Base-by-base conservation (phyloP, 2,329 filamentous ascomycete species). In the Tympanopsis confertula region DNA sequence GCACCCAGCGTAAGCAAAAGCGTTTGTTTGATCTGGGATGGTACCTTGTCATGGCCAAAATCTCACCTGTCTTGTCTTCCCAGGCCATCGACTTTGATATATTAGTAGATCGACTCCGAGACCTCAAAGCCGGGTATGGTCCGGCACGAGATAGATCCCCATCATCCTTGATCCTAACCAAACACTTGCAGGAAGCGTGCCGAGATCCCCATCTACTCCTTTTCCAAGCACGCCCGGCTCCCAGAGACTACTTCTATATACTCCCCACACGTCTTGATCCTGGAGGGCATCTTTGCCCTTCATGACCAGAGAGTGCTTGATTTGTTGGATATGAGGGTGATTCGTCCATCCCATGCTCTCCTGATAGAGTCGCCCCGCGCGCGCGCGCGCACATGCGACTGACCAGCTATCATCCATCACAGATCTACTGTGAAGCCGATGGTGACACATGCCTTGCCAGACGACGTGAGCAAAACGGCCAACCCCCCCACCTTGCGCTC, bases 401-500 rank as follows among this genome's bases (percentile, higher is more conserved):
- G n/a, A 32, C 10, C 19, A n/a, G 15, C 12, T n/a, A n/a, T n/a
- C n/a, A n/a, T n/a, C n/a, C n/a, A 36, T 22, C 12, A 17, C 39
- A 74, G 82, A 93, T 98, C 38, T 98, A 94, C 56, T 93, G 91
- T 42, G 91, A 96, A 59, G 93, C 91, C 29, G 91, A 98, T 58
- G 81, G 83, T 44, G 91, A 98, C 58, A 83, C 93, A 2, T 98
- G 91, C 54, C 69, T 98, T 35, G 89, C 88, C 19, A 71, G 89
- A 59, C 71, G 89, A 73, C 77, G 86, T 93, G 63, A 56, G 79
- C n/a, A 7, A 7, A 10, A n/a, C 7, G 22, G 22, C 22, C 22
- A n/a, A 26, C 22, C 22, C 22, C 7, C 22, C 22, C 7, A n/a
- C 22, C 7, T 26, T 7, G n/a, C 22, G 7, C 22, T 26, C n/a